Evolutionary conservation across 2,329 filamentous ascomycete species (phyloP), one percentile per base, ranked within the genome.

Genomic region (Triangularia setosa): DNA sequence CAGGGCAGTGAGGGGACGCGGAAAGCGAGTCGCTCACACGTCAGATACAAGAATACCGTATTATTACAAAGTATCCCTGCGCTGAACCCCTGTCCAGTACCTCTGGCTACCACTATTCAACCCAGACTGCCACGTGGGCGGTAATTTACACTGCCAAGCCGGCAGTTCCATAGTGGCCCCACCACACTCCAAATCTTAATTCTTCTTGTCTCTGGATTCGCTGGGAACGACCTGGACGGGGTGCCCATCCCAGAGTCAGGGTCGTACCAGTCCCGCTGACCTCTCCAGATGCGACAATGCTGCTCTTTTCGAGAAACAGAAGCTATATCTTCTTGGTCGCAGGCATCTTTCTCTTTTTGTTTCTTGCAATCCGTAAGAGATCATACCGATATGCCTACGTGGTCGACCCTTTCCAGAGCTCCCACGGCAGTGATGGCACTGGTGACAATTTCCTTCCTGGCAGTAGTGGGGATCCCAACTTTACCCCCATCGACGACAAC

Each of bases 271-370:
- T 40, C 40, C 30, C 30, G 33, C 16, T 24, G 30, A 12, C 6
- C 35, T 27, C 57, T 44, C 4, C 28, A 16, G 30, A 11, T 23
- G 56, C 8, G 3, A 40, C 16, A 14, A 59, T 59, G 57, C 30
- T 59, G 33, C 18, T 59, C 25, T 24, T 59, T 40, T 59, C 57
- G 57, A 23, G 58, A n/a, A 40, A 27, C n/a, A 60, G 40, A 60
- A 48, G 40, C 33, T 40, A 24, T 24, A 33, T 59, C 33, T 53
- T 60, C n/a, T 27, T 60, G 35, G 21, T 60, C 53, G 40, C 40
- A 25, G 58, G 24, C 40, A 25, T 60, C 5, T 52, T 60, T 18
- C 40, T 60, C 9, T 60, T 60, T 11, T 9, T 52, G 11, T 44
- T 60, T 6, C 48, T 52, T 12, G 44, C 58, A 8, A 52, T 28